Base-by-base conservation (phyloP, 2,329 filamentous ascomycete species). In the Colletotrichum musae region DNA sequence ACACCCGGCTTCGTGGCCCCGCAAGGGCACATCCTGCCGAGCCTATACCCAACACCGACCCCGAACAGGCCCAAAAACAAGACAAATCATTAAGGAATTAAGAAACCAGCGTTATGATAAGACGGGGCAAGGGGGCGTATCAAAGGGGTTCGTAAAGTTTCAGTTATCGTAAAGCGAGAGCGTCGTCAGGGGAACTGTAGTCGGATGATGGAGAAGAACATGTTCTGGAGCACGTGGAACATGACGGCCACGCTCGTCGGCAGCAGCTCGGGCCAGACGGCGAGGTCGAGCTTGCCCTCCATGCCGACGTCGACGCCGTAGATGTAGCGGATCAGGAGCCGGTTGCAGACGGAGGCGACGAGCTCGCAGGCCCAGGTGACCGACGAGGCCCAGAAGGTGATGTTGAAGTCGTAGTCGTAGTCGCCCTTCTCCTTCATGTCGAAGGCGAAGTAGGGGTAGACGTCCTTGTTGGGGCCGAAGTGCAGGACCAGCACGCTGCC, bases 381-480 rank as follows among this genome's bases (percentile, higher is more conserved):
- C 64, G 83, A 81, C 18, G 89, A 90, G 66, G 89, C 89, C 73
- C 85, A 88, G 71, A 92, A 89, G 0, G 90, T 92, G 57, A 92
- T 81, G 50, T 82, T 78, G 74, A 92, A 91, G 73, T 90, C 88
- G 77, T 92, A 92, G 39, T 81, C 80, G 72, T 84, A 82, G 52
- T 73, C 71, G 24, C 74, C 73, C 60, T 76, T 76, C 52, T 79
- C 76, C 6, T 79, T 78, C 64, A 81, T 79, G 75, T 90, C 88
- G 77, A 92, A 92, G 32, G 89, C 86, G 74, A 92, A 92, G 76
- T 92, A 92, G 1, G 90, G 90, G 76, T 92, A 92, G 41, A 92
- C 88, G 74, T 90, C 84, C 77, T 89, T 89, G 81, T 92, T 92
- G 71, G 86, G 82, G 45, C 90, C 90, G 74, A 89, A 91, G 77